phyloP scores from a whole-genome alignment of 1,284 basidiomycete species.

The Tilletia walkeri region DNA sequence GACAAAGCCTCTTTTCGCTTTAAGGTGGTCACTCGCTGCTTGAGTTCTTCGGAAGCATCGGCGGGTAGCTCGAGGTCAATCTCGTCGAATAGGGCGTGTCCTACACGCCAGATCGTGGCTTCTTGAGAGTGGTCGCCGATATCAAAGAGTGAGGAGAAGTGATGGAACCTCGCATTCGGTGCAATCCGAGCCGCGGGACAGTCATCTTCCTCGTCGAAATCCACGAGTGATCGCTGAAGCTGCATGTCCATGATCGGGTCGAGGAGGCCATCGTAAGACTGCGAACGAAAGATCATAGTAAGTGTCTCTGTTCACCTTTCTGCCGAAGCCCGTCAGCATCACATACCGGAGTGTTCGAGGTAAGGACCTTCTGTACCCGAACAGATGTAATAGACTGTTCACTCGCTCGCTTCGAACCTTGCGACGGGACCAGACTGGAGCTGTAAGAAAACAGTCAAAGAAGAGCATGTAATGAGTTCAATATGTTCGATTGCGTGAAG shows the following conservation, averaged over 20 bases:
- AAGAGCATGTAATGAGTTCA: neutral
- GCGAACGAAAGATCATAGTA: neutral
- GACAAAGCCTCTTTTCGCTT: slow-evolving; percentile 80
- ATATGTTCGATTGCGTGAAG: neutral
- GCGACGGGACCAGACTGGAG: neutral
- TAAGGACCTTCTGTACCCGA: neutral
- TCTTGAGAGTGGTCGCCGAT: slow-evolving; percentile 66
- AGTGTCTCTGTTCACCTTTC: neutral
- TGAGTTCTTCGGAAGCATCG: slow-evolving; percentile 63
- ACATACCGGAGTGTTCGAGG: neutral
- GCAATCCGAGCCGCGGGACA: slow-evolving; percentile 62
- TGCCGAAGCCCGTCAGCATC: neutral
- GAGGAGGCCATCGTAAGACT: neutral
- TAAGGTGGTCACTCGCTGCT: slow-evolving; percentile 65
- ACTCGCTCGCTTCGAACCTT: neutral
- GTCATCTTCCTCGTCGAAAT: slow-evolving; percentile 58
- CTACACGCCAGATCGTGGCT: slow-evolving; percentile 77
- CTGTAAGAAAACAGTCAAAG: neutral
- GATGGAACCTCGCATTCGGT: slow-evolving; percentile 69
- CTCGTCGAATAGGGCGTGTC: slow-evolving; percentile 85
- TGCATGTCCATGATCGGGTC: slow-evolving; percentile 70
- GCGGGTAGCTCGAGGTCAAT: slow-evolving; percentile 68
- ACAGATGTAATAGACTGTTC: neutral
- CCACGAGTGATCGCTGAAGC: slow-evolving; percentile 71
- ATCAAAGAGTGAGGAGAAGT: slow-evolving; percentile 74